Base-by-base conservation (phyloP, 306 rosid species). In the Glycine soja region DNA sequence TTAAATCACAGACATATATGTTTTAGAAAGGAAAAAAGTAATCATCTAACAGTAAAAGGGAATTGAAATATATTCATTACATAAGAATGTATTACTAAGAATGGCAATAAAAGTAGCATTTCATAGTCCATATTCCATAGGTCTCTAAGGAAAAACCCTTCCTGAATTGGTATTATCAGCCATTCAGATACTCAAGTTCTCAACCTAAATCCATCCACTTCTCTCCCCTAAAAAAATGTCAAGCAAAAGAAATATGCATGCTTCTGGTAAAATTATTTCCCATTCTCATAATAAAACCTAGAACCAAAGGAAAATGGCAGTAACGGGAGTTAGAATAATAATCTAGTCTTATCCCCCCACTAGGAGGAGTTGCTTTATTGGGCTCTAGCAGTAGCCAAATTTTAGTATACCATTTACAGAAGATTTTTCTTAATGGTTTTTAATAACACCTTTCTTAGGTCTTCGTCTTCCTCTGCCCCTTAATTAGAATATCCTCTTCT, bases 381-480 rank as follows among this genome's bases (percentile, higher is more conserved):
- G 30, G 32, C 19, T 43, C 38, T 63, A 50, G 46, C 54, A 62
- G 66, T 61, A 72, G 30, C 8, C 38, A 50, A 61, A 13, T 15
- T 79, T 70, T 47, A 12, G 13, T 18, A 45, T 15, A 70, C 59
- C 42, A 10, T 61, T 70, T 7, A 15, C n/a, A 5, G 32, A 32
- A 58, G 5, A 7, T 8, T 57, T 69, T 68, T 40, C 18, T 42
- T 30, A 10, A 50, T 24, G 7, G 56, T 14, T 14, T 74, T 24
- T 73, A 59, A 4, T 18, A 63, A 63, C 46, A 8, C 30, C 64
- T 47, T 30, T 38, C 56, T 15, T 61, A 62, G 34, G 40, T 50
- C 57, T 62, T 80, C 53, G 48, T 50, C 57, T 62, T 80, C 53
- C 52, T 80, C 51, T 58, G 11, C 63, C 42, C 43, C 13, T 63